Conservation (phyloP, 2,329 filamentous ascomycete genomes). For the Paracoccidioides lutzii region DNA sequence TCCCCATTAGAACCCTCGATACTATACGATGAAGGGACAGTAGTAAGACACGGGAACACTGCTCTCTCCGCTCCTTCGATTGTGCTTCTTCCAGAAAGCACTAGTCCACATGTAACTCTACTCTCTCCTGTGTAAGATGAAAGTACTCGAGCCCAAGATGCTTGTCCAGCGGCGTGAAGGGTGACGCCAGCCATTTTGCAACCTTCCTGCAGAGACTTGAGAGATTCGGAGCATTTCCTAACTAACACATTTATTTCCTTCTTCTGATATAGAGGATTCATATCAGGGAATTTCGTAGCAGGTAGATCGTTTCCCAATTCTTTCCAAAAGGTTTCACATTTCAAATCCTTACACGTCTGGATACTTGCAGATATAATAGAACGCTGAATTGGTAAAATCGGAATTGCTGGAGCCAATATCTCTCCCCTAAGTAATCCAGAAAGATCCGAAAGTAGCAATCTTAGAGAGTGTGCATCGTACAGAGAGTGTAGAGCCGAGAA, state of each 20-base stretch:
- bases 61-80: conserved; percentile 45
- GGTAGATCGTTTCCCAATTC: conserved; percentile 39
- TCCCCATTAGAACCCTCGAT: conserved; percentile 42
- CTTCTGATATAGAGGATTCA: conserved; percentile 47
- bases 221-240: conserved; percentile 27
- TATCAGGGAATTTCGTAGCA: conserved; percentile 59
- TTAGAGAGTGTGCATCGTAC: conserved; percentile 69
- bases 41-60: conserved; percentile 69
- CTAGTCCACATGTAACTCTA: conserved; percentile 63
- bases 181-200: conserved; percentile 53
- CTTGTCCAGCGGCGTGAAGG: conserved; percentile 62
- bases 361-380: conserved; percentile 32
- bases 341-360: conserved; percentile 13
- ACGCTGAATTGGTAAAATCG: conserved; percentile 33
- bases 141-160: conserved; percentile 64
- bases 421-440: conserved; percentile 25
- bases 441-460: conserved; percentile 51
- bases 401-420: conserved; percentile 12
- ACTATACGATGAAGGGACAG: conserved; percentile 57
- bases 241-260: conserved; percentile 23
- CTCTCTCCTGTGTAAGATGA: conserved; percentile 64
- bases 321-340: conserved; percentile 49
- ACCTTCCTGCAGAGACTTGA: conserved; percentile 39
- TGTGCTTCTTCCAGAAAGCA: conserved; percentile 59
- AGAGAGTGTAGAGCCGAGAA: conserved; percentile 64